Conservation (phyloP, 2,329 filamentous ascomycete genomes). For the Thielaviopsis euricoi region DNA sequence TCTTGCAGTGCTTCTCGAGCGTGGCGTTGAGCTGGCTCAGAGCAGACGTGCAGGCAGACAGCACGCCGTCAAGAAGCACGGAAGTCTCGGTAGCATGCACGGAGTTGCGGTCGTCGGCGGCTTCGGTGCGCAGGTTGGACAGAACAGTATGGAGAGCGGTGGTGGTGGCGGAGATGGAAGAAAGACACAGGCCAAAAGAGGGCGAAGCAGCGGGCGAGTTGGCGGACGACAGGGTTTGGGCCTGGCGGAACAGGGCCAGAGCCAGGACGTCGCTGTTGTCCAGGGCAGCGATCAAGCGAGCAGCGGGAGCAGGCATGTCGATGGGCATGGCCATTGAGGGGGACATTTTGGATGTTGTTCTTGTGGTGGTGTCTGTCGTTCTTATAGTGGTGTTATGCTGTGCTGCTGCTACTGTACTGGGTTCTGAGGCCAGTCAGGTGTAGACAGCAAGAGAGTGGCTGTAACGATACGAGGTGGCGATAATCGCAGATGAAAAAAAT, state of each 20-base stretch:
- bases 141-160: constrained; percentile 37
- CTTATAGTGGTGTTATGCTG: neutral
- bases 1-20: constrained; percentile 28
- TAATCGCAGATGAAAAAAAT: neutral
- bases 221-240: constrained; percentile 24
- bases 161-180: constrained; percentile 30
- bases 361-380: too few species aligned
- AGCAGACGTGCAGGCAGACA: constrained; percentile 38
- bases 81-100: constrained; percentile 28
- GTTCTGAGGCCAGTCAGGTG: too few species aligned
- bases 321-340: constrained; percentile 11
- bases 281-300: constrained; percentile 25
- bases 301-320: neutral
- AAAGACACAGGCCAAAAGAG: neutral
- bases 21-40: constrained; percentile 38
- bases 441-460: too few species aligned
- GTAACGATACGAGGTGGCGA: neutral
- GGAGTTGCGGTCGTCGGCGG: constrained; percentile 37
- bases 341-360: constrained; percentile 1
- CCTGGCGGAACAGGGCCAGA: constrained; percentile 36
- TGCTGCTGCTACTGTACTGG: too few species aligned
- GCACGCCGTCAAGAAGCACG: constrained; percentile 32
- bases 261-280: constrained; percentile 39
- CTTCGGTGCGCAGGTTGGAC: constrained; percentile 39
- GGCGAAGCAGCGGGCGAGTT: constrained; percentile 24